Conservation (phyloP, 345 rosid genomes). For the Geranium rotundifolium region DNA sequence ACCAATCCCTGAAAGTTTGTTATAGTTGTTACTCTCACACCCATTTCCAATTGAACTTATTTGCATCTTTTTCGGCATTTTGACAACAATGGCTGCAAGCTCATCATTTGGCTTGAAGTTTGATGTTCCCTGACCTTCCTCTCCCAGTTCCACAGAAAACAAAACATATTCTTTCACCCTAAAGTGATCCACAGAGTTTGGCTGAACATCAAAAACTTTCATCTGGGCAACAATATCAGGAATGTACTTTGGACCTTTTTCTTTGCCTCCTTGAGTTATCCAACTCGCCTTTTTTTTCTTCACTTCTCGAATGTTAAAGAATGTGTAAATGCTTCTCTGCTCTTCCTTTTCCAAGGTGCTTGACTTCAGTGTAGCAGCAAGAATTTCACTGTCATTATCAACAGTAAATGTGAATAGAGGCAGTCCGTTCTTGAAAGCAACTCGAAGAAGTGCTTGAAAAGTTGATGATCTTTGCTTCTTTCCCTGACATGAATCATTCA, state of each 20-base stretch:
- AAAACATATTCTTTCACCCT: slow-evolving; percentile 57
- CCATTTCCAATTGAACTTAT: slow-evolving; percentile 17
- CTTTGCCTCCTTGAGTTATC: slow-evolving; percentile 57
- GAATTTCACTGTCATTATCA: slow-evolving; percentile 53
- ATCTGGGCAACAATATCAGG: slow-evolving; percentile 65
- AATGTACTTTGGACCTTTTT: slow-evolving; percentile 48
- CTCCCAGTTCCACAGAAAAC: slow-evolving; percentile 41
- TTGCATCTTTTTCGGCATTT: slow-evolving; percentile 29
- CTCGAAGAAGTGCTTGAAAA: slow-evolving; percentile 74
- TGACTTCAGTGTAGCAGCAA: slow-evolving; percentile 67
- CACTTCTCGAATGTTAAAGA: slow-evolving; percentile 59
- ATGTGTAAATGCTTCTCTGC: slow-evolving; percentile 51
- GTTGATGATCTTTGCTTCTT: slow-evolving; percentile 32
- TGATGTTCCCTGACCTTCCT: slow-evolving; percentile 25
- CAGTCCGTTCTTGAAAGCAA: slow-evolving; percentile 69
- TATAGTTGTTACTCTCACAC: slow-evolving; percentile 16
- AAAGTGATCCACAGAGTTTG: slow-evolving; percentile 19
- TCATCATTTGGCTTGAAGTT: slow-evolving; percentile 56
- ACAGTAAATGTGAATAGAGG: slow-evolving; percentile 82
- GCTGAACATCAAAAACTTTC: slow-evolving; percentile 53
- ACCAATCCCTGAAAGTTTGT: slow-evolving; percentile 7
- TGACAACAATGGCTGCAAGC: slow-evolving; percentile 78
- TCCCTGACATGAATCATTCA: slow-evolving; percentile 29
- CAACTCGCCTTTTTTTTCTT: slow-evolving; percentile 68
- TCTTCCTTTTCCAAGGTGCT: slow-evolving; percentile 36